Evolutionary conservation across 495 filamentous ascomycete species (phyloP).

Genomic region (Penicillium atrosanguineum): DNA sequence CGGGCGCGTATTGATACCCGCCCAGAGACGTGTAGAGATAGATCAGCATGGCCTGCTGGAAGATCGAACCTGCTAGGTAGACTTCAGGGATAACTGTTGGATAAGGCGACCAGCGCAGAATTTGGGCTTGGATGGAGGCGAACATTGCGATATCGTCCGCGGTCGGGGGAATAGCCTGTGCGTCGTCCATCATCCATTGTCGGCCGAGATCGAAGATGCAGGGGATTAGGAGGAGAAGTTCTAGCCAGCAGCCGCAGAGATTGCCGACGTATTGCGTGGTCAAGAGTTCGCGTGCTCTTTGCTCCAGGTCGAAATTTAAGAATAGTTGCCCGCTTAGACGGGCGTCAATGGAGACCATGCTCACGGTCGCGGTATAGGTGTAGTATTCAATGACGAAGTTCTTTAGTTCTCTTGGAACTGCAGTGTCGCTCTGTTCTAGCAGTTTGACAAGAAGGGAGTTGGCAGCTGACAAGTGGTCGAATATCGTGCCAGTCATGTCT

Average conservation of each 20-base stretch:
- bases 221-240: constrained; percentile 33
- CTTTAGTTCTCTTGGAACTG: constrained; percentile 35
- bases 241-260: constrained; percentile 38
- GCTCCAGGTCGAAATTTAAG: constrained; percentile 36
- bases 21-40: constrained; percentile 36
- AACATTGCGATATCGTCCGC: constrained; percentile 41
- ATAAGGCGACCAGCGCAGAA: constrained; percentile 35
- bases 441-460: constrained; percentile 33
- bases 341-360: constrained; percentile 42
- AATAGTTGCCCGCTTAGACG: constrained; percentile 33
- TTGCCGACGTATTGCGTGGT: constrained; percentile 34
- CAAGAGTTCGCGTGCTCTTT: constrained; percentile 31
- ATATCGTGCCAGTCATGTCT: constrained; percentile 39
- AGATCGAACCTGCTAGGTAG: constrained; percentile 32
- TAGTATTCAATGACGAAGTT: constrained; percentile 42
- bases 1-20: constrained; percentile 22
- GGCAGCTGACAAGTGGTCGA: constrained; percentile 36
- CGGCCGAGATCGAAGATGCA: constrained; percentile 41
- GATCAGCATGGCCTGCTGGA: constrained; percentile 38
- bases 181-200: constrained; percentile 35
- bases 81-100: constrained; percentile 32
- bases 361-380: constrained; percentile 40
- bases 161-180: constrained; percentile 20
- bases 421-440: constrained; percentile 30
- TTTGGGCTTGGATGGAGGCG: constrained; percentile 36